These are phyloP conservation scores for Adansonia rubrostipa DNA, from an alignment of 441 rosid genomes.

Conservation along the genomic window DNA sequence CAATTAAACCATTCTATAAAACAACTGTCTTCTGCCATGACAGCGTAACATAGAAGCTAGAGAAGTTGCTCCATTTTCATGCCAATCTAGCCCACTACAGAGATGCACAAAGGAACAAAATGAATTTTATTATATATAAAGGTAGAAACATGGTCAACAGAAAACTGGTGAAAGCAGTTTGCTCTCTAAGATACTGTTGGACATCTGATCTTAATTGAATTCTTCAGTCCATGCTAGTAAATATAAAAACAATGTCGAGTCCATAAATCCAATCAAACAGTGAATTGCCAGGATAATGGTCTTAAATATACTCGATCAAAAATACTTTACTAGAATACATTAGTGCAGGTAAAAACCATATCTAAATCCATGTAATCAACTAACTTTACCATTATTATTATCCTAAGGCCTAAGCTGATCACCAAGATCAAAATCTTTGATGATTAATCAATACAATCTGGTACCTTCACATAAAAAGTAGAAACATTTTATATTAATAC, in stretches of 20 bases:
- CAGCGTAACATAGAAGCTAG: background rate
- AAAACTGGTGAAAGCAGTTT: background rate
- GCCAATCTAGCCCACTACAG: background rate
- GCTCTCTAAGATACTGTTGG: background rate
- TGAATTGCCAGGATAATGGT: background rate
- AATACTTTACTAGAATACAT: background rate
- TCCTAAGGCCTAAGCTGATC: background rate
- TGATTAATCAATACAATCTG: background rate
- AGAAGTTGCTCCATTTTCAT: slow-evolving; percentile 2
- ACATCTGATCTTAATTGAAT: background rate
- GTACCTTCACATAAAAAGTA: background rate
- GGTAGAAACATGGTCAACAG: background rate
- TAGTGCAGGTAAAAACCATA: background rate
- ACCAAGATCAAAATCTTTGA: background rate
- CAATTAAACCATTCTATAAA: background rate
- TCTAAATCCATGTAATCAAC: background rate
- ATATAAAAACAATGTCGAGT: background rate
- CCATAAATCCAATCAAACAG: background rate
- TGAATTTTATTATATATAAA: background rate
- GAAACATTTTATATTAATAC: no score
- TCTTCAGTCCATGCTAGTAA: background rate
- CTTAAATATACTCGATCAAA: background rate
- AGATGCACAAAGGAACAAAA: background rate
- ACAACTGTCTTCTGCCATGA: background rate
- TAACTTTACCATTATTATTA: background rate